A percentile compares a stretch with the other conserved stretches of the same genome.
phyloP scores from a whole-genome alignment of 306 rosid species.

The Fragaria nilgerrensis region DNA sequence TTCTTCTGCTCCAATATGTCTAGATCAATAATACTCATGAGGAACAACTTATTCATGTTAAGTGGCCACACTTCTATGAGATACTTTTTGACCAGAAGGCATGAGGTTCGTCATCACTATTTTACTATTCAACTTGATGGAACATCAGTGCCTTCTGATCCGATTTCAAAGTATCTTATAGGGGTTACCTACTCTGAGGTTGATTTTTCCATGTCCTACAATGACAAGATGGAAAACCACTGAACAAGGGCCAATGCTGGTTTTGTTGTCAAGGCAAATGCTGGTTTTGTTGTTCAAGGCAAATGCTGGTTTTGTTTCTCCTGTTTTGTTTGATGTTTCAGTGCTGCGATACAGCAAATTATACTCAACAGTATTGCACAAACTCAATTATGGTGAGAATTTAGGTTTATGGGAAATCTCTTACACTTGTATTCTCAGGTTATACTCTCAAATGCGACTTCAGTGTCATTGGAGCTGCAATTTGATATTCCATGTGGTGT shows the following conservation, averaged over 20 bases:
- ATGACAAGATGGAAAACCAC: conserved; percentile 34
- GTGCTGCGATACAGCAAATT: conserved; percentile 75
- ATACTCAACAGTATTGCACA: conserved; percentile 75
- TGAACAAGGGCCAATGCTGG: conserved; percentile 36
- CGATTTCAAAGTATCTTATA: conserved; percentile 91
- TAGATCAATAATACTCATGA: conserved; percentile 54
- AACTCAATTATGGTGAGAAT: conserved; percentile 22
- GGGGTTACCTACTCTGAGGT: conserved; percentile 87
- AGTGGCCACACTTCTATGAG: conserved; percentile 66
- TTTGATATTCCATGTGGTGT: conserved; percentile 95
- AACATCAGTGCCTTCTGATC: conserved; percentile 63
- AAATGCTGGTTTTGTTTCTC: conserved; percentile 60
- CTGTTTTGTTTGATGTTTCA: conserved; percentile 88
- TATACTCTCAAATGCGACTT: conserved; percentile 75
- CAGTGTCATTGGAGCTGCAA: conserved; percentile 76
- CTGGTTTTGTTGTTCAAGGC: conserved; percentile 14
- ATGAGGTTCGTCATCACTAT: conserved; percentile 70
- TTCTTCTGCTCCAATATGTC: conserved; percentile 63
- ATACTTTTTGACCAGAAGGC: conserved; percentile 56
- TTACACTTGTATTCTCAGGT: conserved; percentile 51
- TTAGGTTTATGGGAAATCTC: conserved; percentile 16
- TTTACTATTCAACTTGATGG: conserved; percentile 84
- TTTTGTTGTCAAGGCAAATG: neutral
- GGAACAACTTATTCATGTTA: conserved; percentile 54
- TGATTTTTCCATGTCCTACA: conserved; percentile 61